These are phyloP conservation scores for Liriodendron chinense DNA, from an alignment of 164 flowering plant genomes.

Conservation along the genomic window DNA sequence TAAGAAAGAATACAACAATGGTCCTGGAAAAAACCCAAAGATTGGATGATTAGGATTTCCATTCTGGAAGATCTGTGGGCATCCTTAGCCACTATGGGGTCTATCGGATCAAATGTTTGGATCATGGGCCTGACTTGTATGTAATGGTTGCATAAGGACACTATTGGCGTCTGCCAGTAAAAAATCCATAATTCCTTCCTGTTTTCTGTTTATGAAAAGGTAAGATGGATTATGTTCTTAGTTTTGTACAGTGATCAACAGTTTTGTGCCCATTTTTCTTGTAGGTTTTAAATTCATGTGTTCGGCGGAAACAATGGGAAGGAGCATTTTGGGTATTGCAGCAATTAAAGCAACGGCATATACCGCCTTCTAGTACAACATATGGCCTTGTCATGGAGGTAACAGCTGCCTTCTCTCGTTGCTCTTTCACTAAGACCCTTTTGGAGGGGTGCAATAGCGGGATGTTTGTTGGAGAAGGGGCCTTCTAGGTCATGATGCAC, in stretches of 20 bases:
- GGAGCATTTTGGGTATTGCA: slow-evolving; percentile 97
- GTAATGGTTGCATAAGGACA: neutral
- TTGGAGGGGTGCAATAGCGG: neutral
- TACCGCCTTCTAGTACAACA: slow-evolving; percentile 63
- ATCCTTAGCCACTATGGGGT: neutral
- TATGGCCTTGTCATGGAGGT: slow-evolving; percentile 98
- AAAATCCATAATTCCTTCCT: neutral
- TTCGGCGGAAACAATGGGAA: slow-evolving; percentile 72
- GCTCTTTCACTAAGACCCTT: neutral
- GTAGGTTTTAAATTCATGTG: slow-evolving; percentile 93
- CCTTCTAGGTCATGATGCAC: too few species aligned
- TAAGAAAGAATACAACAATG: neutral
- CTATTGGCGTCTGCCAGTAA: neutral
- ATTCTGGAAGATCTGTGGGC: neutral
- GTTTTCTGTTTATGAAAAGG: neutral
- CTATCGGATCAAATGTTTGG: neutral
- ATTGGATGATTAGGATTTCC: neutral
- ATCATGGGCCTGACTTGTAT: neutral
- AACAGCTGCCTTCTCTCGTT: slow-evolving; percentile 12
- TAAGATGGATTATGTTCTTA: neutral
- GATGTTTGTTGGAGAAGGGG: neutral
- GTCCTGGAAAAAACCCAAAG: neutral
- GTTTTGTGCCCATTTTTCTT: neutral
- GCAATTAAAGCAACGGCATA: slow-evolving; percentile 59
- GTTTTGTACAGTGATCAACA: neutral